These are phyloP conservation scores for Radiomyces spectabilis DNA, from an alignment of 192 early-diverging fungal genomes.

Conservation along the genomic window DNA sequence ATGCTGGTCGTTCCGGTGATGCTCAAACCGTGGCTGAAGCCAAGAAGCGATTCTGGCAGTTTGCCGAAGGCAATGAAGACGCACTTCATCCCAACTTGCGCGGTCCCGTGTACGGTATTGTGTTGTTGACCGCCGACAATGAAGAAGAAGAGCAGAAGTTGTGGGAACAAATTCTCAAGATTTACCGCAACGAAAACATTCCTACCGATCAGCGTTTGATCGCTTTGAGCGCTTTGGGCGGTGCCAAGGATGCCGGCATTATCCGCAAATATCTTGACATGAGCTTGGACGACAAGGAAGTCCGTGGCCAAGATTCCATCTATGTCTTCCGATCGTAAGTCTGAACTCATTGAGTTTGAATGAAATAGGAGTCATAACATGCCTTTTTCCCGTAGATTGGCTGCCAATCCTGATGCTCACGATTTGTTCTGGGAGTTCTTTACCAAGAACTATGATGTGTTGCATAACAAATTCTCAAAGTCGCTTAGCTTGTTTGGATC, in stretches of 20 bases:
- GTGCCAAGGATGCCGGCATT: slow-evolving; percentile 43
- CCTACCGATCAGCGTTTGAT: slow-evolving; percentile 62
- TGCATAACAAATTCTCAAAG: slow-evolving; percentile 45
- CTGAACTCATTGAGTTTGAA: neutral
- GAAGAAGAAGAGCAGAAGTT: slow-evolving; percentile 35
- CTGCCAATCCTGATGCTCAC: slow-evolving; percentile 44
- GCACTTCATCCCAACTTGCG: slow-evolving; percentile 72
- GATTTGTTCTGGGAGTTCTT: slow-evolving; percentile 60
- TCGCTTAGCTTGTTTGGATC: slow-evolving; percentile 34
- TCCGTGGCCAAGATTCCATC: slow-evolving; percentile 67
- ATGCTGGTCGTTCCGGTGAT: slow-evolving; percentile 67
- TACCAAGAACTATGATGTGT: slow-evolving; percentile 48
- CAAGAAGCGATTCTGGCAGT: slow-evolving; percentile 57
- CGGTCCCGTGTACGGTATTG: slow-evolving; percentile 63
- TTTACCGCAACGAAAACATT: slow-evolving; percentile 49
- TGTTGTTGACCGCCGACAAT: slow-evolving; percentile 52
- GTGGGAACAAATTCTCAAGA: slow-evolving; percentile 53
- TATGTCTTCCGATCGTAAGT: slow-evolving; percentile 39
- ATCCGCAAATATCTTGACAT: slow-evolving; percentile 54
- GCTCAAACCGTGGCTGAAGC: slow-evolving; percentile 54
- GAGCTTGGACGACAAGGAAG: slow-evolving; percentile 51
- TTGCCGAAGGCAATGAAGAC: slow-evolving; percentile 57
- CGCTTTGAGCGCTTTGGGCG: slow-evolving; percentile 57
- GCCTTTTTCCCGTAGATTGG: slow-evolving; percentile 39
- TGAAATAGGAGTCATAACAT: neutral